Percentiles rank a stretch among this genome's conserved stretches.
Evolutionary conservation across 805 yeast genomes (phyloP).

Genomic region (Starmerella vitae): DNA sequence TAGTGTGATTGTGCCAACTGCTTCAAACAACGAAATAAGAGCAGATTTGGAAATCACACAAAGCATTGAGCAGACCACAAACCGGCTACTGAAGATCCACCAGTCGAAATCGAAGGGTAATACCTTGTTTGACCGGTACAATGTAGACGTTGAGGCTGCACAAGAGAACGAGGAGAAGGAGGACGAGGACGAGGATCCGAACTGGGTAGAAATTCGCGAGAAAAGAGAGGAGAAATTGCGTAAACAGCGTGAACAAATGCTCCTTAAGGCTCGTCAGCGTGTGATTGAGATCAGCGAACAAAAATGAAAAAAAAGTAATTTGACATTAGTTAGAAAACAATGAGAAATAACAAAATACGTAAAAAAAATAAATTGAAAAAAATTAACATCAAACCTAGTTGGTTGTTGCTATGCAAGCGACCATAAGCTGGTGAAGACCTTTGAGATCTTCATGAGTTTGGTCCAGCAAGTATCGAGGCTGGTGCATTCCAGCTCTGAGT

Average conservation of each 20-base stretch:
- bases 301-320: neutral
- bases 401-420: too few species aligned
- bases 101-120: conserved; percentile 27
- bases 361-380: too few species aligned
- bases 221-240: conserved; percentile 35
- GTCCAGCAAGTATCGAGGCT: too few species aligned
- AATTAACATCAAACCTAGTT: too few species aligned
- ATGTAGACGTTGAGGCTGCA: conserved; percentile 25
- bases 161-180: neutral
- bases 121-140: conserved; percentile 33
- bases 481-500: too few species aligned
- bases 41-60: conserved; percentile 53
- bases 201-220: conserved; percentile 34
- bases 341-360: neutral
- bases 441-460: too few species aligned
- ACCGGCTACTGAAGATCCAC: conserved; percentile 48
- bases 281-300: conserved; percentile 14
- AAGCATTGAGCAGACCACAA: conserved; percentile 68
- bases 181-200: conserved; percentile 3
- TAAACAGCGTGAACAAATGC: conserved; percentile 43
- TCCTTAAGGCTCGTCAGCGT: conserved; percentile 42
- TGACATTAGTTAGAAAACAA: neutral
- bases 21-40: conserved; percentile 56
- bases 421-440: too few species aligned
- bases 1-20: conserved; percentile 63